phyloP scores from a whole-genome alignment of 148 eudicot genomes.

The Agrostemma githago region DNA sequence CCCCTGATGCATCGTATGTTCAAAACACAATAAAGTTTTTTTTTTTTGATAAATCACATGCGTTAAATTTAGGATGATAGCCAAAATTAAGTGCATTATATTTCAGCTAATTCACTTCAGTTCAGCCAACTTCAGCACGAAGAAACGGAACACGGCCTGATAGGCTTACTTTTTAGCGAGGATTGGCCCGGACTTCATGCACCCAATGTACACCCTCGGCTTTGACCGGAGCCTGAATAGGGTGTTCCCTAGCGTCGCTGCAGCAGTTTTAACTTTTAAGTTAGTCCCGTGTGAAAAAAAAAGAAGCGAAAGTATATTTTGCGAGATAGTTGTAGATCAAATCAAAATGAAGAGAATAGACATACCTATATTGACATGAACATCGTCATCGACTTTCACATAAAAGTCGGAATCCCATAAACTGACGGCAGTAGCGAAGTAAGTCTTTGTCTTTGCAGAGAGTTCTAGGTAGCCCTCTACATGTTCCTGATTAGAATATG shows the following conservation, averaged over 20 bases:
- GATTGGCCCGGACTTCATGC: slow-evolving; percentile 88
- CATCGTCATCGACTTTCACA: slow-evolving; percentile 84
- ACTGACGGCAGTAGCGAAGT: slow-evolving; percentile 59
- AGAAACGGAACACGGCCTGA: neutral
- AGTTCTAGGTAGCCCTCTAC: slow-evolving; percentile 84
- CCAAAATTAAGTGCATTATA: too few relatives aligned
- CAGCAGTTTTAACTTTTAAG: slow-evolving; percentile 6
- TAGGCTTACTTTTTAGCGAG: slow-evolving; percentile 60
- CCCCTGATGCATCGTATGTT: slow-evolving; percentile 38
- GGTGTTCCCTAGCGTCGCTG: slow-evolving; percentile 68
- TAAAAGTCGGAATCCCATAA: slow-evolving; percentile 86
- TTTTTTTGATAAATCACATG: neutral
- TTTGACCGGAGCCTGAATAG: slow-evolving; percentile 53
- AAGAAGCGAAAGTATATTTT: neutral
- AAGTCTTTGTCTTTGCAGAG: slow-evolving; percentile 80
- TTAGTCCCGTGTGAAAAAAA: neutral
- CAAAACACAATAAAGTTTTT: too few relatives aligned
- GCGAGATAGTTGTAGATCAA: neutral
- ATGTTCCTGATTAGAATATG: slow-evolving; percentile 49
- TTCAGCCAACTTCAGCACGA: too few relatives aligned
- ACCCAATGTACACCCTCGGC: slow-evolving; percentile 67
- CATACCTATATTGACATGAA: slow-evolving; percentile 77
- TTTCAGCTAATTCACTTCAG: too few relatives aligned
- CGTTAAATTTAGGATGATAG: neutral
- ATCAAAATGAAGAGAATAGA: neutral